Conservation (phyloP, 1,284 basidiomycete species). For the Trametes sp. region DNA sequence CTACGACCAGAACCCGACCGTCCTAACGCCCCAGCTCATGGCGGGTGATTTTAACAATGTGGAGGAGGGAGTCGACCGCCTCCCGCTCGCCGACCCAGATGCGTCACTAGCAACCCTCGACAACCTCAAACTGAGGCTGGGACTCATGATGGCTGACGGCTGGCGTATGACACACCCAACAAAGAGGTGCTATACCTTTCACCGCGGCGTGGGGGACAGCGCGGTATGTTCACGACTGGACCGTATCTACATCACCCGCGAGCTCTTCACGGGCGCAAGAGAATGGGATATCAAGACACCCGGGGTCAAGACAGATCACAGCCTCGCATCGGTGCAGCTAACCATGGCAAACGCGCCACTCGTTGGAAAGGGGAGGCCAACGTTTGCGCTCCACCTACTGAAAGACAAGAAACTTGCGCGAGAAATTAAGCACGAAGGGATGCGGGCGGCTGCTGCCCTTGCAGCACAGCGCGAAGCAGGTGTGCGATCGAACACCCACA, state of each 20-base stretch:
- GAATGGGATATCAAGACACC: conserved; percentile 39
- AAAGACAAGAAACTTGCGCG: conserved; percentile 32
- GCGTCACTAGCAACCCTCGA: neutral
- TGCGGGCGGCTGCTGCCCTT: neutral
- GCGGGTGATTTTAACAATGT: conserved; percentile 53
- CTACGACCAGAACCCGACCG: conserved; percentile 8
- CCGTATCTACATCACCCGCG: conserved; percentile 40
- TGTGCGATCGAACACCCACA: too few species aligned
- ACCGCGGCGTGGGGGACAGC: conserved; percentile 15
- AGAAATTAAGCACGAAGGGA: conserved; percentile 5
- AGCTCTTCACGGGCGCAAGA: conserved; percentile 4
- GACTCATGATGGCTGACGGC: conserved; percentile 40
- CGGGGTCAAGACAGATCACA: conserved; percentile 11
- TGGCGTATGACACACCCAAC: conserved; percentile 45
- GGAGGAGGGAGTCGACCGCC: conserved; percentile 45
- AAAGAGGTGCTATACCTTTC: conserved; percentile 37
- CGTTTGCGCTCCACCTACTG: neutral
- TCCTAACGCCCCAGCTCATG: conserved; percentile 42
- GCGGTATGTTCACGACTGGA: conserved; percentile 44
- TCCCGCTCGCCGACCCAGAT: conserved; percentile 26
- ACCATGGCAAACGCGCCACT: neutral
- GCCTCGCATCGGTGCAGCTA: conserved; percentile 35
- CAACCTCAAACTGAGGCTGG: conserved; percentile 13
- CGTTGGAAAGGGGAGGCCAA: neutral
- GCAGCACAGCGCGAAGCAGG: neutral